phyloP scores from a whole-genome alignment of 257 asterid species.

The Plantago ovata region DNA sequence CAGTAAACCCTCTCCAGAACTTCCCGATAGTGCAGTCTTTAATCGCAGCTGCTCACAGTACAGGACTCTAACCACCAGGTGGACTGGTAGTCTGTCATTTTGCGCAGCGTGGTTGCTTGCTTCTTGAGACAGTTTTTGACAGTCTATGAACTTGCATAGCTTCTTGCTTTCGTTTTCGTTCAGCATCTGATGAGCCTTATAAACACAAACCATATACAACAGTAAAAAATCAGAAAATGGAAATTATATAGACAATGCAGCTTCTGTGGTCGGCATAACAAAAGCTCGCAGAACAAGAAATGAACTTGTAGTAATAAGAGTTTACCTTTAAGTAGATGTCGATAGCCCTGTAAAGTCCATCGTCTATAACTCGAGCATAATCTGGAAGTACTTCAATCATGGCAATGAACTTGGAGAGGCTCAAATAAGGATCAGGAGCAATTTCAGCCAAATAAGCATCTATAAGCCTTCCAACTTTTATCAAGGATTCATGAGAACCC shows the following conservation, averaged over 20 bases:
- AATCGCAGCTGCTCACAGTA: conserved; percentile 89
- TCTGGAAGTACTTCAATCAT: conserved; percentile 59
- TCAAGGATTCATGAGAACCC: conserved; percentile 49
- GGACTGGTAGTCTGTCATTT: conserved; percentile 90
- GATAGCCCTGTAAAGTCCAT: conserved; percentile 64
- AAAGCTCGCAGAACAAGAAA: not conserved
- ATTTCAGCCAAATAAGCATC: conserved; percentile 66
- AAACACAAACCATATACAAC: not conserved
- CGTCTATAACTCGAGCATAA: conserved; percentile 62
- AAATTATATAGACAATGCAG: no score
- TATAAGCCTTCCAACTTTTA: conserved; percentile 58
- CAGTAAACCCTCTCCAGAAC: conserved; percentile 50
- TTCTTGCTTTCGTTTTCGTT: conserved; percentile 38
- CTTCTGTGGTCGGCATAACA: no score
- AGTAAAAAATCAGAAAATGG: not conserved
- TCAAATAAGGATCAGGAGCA: conserved; percentile 64
- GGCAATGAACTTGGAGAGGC: conserved; percentile 48
- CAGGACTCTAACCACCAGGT: conserved; percentile 92
- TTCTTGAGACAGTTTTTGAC: conserved; percentile 87
- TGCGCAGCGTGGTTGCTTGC: conserved; percentile 99
- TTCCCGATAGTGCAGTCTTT: conserved; percentile 91
- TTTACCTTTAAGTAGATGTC: conserved; percentile 66
- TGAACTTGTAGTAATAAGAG: not conserved
- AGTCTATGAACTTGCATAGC: conserved; percentile 81
- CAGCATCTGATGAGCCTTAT: conserved; percentile 8